Evolutionary conservation across 768 basidiomycete genomes (phyloP), one percentile per base, ranked within the genome.

Genomic region (Strobilomyces echinocephalus): DNA sequence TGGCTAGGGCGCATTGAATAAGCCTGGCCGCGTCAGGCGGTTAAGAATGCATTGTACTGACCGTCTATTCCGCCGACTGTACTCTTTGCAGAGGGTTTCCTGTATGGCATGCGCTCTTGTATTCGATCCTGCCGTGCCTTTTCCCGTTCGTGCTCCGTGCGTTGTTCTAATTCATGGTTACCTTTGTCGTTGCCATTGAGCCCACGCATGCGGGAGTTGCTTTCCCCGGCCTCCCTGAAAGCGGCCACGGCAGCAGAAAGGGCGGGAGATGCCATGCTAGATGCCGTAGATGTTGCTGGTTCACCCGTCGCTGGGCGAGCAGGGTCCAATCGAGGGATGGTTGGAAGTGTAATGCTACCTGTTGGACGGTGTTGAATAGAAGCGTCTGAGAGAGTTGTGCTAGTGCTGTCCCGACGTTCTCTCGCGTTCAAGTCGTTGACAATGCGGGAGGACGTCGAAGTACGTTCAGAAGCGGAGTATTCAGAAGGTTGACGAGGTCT

Each of bases 31-130:
- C 36, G n/a, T 30, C 21, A 3, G 15, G 24, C 20, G 34, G 12
- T 9, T 36, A 56, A 42, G 12, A n/a, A 21, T 31, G 28, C 18
- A 24, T 38, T 39, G 50, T n/a, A 72, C 84, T 61, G 68, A 86
- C 89, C 88, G 67, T 95, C 93, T 60, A 95, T 90, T 65, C 93
- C 91, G 8, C 89, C 91, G 43, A 80, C 77, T 65, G 78, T 82
- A 40, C 81, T 73, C 60, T 76, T 81, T 35, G 80, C 78, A 44
- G 75, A 80, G 12, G 67, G 63, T 54, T 72, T 74, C 50, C 82
- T 74, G 31, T 82, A 81, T 34, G 87, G 83, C 28, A 79, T 80
- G 64, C 80, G 84, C 52, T 88, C 84, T 58, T 76, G 77, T 63
- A 88, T 84, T 53, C 84, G 78, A 60, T 82, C 81, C 61, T 90